These are phyloP conservation scores for Pleurotus sapidus DNA, from an alignment of 768 basidiomycete genomes.

Conservation along the genomic window DNA sequence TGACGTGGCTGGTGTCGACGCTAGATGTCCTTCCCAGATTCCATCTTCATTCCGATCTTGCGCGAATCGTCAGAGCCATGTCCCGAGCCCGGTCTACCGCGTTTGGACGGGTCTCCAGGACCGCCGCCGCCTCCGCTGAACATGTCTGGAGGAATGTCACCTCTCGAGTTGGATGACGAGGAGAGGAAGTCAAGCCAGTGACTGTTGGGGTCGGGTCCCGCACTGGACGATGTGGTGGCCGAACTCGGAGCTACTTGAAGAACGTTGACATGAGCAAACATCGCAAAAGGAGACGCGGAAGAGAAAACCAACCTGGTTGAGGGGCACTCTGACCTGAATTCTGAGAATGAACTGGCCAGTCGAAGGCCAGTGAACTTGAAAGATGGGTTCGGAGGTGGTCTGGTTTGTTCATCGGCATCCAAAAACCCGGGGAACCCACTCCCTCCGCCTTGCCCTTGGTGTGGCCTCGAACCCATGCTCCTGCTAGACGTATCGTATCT, in stretches of 20 bases:
- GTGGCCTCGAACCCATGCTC: background rate
- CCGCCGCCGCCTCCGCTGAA: background rate
- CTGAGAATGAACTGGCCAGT: background rate
- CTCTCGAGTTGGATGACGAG: background rate
- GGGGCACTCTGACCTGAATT: background rate
- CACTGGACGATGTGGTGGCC: background rate
- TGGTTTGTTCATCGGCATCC: background rate
- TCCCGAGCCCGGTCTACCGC: background rate
- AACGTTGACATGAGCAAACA: background rate
- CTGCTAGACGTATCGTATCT: background rate
- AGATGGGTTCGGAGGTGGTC: background rate
- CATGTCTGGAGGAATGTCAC: background rate
- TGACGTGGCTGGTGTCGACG: too few relatives aligned
- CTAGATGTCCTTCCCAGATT: background rate
- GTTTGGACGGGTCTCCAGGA: background rate
- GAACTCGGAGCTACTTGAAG: background rate
- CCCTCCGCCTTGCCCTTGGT: background rate
- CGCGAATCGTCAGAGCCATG: background rate
- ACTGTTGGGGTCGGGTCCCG: constrained; percentile 10
- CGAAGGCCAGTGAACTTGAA: background rate
- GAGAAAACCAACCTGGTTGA: background rate
- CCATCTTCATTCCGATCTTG: background rate
- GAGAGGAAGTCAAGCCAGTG: constrained; percentile 32
- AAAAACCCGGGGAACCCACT: background rate
- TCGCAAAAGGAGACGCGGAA: background rate